Evolutionary conservation across 2,329 filamentous ascomycete genomes (phyloP).

Genomic region (Aureobasidium sp.): DNA sequence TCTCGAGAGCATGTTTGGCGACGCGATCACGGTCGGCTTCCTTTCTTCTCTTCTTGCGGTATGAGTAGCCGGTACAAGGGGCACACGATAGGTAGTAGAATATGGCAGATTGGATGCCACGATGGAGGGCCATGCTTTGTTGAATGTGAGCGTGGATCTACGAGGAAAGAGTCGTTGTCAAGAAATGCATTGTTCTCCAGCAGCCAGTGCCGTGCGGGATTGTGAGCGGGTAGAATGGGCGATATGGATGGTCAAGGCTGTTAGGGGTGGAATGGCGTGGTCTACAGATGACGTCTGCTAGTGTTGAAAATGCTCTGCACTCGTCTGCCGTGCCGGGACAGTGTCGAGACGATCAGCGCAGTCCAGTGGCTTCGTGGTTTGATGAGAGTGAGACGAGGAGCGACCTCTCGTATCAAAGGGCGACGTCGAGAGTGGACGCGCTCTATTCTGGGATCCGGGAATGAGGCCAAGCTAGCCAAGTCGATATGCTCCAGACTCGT

Average conservation of each 20-base stretch:
- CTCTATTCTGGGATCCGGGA: constrained; percentile 6
- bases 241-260: background rate
- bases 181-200: background rate
- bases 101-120: constrained; percentile 61
- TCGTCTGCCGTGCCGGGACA: background rate
- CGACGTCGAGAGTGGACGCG: background rate
- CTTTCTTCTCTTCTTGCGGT: constrained; percentile 61
- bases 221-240: background rate
- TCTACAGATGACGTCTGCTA: constrained; percentile 1
- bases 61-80: constrained; percentile 64
- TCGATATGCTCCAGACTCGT: constrained; percentile 7
- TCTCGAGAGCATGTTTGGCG: constrained; percentile 56
- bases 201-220: background rate
- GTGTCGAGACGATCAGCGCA: background rate
- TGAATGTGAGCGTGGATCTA: background rate
- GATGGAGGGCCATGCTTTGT: constrained; percentile 25
- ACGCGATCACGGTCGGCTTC: constrained; percentile 60
- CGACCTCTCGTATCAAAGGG: background rate
- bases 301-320: background rate
- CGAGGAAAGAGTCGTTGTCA: background rate
- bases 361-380: background rate
- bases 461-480: constrained; percentile 2
- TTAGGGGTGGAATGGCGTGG: background rate
- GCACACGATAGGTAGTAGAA: constrained; percentile 73
- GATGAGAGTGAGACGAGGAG: background rate